Evolutionary conservation across 768 basidiomycete species (phyloP), one percentile per base, ranked within the genome.

Genomic region (Boletus coccyginus): DNA sequence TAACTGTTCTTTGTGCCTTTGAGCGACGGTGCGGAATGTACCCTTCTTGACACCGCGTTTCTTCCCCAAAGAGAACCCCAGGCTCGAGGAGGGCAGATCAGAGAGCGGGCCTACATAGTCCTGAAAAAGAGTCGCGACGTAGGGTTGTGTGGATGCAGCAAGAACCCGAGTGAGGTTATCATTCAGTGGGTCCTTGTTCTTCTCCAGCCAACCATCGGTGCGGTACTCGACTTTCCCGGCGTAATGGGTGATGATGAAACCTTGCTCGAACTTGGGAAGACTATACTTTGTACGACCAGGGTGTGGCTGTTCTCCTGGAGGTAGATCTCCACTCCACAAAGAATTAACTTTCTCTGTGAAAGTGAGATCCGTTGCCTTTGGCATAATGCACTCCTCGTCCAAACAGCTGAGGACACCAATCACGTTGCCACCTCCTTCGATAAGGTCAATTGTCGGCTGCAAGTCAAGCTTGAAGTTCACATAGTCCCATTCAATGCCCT

Each of bases 381-480:
- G 97, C 96, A 98, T 99, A 72, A 99, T 98, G 69, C 96, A 98
- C 61, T 98, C 96, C 69, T 98, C 97, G 70, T 99, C 97, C 36
- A 99, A 75, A 64, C 90, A 88, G 59, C 93, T 92, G 44, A 99
- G 80, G 57, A 98, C 88, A 51, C 97, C 97, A 59, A 98, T 94
- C 0, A 77, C 76, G 19, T 38, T 64, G 14, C 82, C 79, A 49
- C 80, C 84, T 17, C 90, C 84, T 73, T 98, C 97, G 65, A 99
- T 98, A 50, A 99, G 85, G 68, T 98, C 96, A 69, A 99, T 98
- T 5, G 97, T 98, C 1, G 97, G 97, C 68, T 99, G 96, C 7
- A 99, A 76, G 71, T 99, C 96, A 42, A 97, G 80, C 16, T 96
- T 97, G 68, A 99, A 99, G 73, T 98, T 98, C 73, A 95, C 88